A percentile compares a stretch with the other conserved stretches of the same genome.
phyloP scores from a whole-genome alignment of 257 asterid species.

The Scutellaria galericulata region DNA sequence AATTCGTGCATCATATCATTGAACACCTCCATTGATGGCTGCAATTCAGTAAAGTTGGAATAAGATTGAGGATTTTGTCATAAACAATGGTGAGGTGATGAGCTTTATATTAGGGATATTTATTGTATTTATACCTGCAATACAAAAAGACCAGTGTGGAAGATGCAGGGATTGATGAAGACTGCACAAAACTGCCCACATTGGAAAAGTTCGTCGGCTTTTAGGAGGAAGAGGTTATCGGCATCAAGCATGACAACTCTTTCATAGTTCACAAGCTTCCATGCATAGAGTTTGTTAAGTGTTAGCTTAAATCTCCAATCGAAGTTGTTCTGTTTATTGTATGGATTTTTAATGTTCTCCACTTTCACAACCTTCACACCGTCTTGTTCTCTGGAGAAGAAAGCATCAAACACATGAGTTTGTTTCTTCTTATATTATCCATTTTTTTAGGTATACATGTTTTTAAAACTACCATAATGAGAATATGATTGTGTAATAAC shows the following conservation, averaged over 20 bases:
- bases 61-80: background rate
- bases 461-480: background rate
- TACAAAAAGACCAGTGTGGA: slow-evolving; percentile 95
- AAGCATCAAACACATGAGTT: background rate
- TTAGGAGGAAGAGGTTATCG: slow-evolving; percentile 81
- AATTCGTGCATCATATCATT: slow-evolving; percentile 79
- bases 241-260: slow-evolving; percentile 94
- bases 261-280: slow-evolving; percentile 84
- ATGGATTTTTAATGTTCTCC: slow-evolving; percentile 74
- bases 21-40: slow-evolving; percentile 79
- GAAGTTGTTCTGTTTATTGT: slow-evolving; percentile 46
- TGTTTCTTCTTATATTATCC: slow-evolving; percentile 1
- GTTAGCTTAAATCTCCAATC: slow-evolving; percentile 79
- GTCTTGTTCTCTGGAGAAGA: slow-evolving; percentile 56
- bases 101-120: too few relatives aligned
- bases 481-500: background rate
- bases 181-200: slow-evolving; percentile 95
- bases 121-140: slow-evolving; percentile 58
- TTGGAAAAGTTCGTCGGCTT: slow-evolving; percentile 80
- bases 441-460: background rate
- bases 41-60: slow-evolving; percentile 31
- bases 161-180: slow-evolving; percentile 93
- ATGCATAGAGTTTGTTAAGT: slow-evolving; percentile 81
- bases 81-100: background rate
- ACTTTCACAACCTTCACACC: slow-evolving; percentile 80